These are phyloP conservation scores for Aspergillus ochraceoroseus DNA, from an alignment of 2,329 filamentous ascomycete species.

Conservation along the genomic window DNA sequence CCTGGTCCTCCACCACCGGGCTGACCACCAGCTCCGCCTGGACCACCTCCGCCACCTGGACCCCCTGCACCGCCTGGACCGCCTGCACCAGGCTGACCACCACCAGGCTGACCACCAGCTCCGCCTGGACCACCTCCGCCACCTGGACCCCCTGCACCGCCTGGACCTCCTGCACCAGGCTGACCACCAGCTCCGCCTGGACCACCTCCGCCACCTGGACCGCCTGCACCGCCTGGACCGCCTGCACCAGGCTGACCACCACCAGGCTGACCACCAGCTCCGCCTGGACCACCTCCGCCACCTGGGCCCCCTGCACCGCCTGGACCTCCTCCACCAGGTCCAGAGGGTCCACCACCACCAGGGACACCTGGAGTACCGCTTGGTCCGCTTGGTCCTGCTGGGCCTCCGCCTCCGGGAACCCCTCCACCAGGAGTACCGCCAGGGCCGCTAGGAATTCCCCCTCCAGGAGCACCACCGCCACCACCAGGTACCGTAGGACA, in stretches of 20 bases:
- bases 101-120: background rate
- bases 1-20: too few species aligned
- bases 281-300: background rate
- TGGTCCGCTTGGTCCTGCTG: background rate
- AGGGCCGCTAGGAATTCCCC: background rate
- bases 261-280: background rate
- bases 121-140: background rate
- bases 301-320: background rate
- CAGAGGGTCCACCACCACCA: too few species aligned
- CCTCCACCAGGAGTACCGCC: conserved; percentile 2
- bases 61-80: too few species aligned
- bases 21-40: too few species aligned
- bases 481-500: background rate
- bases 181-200: too few species aligned
- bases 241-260: conserved; percentile 5
- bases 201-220: too few species aligned
- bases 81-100: conserved; percentile 5
- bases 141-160: background rate
- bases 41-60: too few species aligned
- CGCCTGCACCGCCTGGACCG: too few species aligned
- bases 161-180: too few species aligned
- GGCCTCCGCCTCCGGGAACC: background rate
- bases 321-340: background rate
- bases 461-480: too few species aligned
- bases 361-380: background rate